phyloP scores from a whole-genome alignment of 208 protist genomes.

The Trypanosoma rangeli region DNA sequence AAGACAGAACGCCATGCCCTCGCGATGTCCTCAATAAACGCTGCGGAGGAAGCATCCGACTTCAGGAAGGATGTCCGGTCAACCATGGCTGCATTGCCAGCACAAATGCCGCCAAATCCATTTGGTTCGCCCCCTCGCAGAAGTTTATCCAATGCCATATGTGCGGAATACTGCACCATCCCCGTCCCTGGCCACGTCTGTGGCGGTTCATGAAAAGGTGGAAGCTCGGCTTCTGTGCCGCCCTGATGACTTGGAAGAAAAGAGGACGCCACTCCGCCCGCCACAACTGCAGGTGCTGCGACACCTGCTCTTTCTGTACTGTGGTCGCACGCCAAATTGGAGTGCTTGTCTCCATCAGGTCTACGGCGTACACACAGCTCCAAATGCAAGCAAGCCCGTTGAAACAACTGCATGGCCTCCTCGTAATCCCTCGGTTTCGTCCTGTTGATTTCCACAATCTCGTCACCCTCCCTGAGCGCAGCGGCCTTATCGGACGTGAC shows the following conservation, averaged over 20 bases:
- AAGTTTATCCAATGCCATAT: constrained; percentile 10
- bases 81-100: not conserved
- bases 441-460: constrained; percentile 36
- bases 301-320: not conserved
- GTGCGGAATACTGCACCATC: not conserved
- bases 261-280: not conserved
- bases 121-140: not conserved
- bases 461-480: constrained; percentile 27
- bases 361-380: constrained; percentile 19
- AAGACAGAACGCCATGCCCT: constrained; percentile 5
- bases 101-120: not conserved
- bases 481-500: constrained; percentile 1
- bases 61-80: not conserved
- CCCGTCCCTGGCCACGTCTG: not conserved
- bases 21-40: not conserved
- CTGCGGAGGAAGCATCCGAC: not conserved
- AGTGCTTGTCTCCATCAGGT: not conserved
- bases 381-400: constrained; percentile 10
- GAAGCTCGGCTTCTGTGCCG: not conserved
- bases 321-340: not conserved
- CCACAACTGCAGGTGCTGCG: not conserved
- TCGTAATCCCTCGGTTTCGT: constrained; percentile 22
- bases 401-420: constrained; percentile 27
- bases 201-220: not conserved
- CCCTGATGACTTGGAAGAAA: not conserved